Conservation (phyloP, 371 early-diverging fungal genomes). For the Syncephalastrum sp. region DNA sequence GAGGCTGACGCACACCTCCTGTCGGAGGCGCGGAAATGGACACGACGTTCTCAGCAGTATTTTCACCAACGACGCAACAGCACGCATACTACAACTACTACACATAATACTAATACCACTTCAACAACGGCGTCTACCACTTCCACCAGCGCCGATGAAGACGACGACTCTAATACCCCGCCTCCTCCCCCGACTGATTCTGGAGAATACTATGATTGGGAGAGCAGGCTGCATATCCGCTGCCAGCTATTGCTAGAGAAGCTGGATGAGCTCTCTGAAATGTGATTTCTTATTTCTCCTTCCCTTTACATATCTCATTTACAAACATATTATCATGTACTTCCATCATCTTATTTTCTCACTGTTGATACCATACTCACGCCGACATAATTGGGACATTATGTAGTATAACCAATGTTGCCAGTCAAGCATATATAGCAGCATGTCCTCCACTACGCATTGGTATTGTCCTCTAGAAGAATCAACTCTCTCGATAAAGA, state of each 20-base stretch:
- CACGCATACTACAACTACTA: conserved; percentile 1
- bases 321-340: too few relatives aligned
- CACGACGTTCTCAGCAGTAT: conserved; percentile 19
- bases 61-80: conserved; percentile 11
- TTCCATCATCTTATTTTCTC: too few relatives aligned
- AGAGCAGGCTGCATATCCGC: conserved; percentile 31
- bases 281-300: conserved; percentile 5
- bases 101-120: conserved; percentile 3
- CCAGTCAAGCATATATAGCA: too few relatives aligned
- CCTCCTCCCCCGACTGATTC: not conserved
- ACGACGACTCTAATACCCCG: not conserved
- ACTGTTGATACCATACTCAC: too few relatives aligned
- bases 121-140: not conserved
- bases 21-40: conserved; percentile 12
- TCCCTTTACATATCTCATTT: too few relatives aligned
- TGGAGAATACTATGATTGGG: conserved; percentile 32
- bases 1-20: conserved; percentile 4
- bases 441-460: too few relatives aligned
- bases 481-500: too few relatives aligned
- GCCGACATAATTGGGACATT: too few relatives aligned
- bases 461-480: too few relatives aligned
- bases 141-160: not conserved
- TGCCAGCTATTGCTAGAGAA: conserved; percentile 31
- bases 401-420: too few relatives aligned
- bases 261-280: conserved; percentile 17